These are phyloP conservation scores for Gliomastix tumulicola DNA, from an alignment of 2,329 filamentous ascomycete species.

Conservation along the genomic window DNA sequence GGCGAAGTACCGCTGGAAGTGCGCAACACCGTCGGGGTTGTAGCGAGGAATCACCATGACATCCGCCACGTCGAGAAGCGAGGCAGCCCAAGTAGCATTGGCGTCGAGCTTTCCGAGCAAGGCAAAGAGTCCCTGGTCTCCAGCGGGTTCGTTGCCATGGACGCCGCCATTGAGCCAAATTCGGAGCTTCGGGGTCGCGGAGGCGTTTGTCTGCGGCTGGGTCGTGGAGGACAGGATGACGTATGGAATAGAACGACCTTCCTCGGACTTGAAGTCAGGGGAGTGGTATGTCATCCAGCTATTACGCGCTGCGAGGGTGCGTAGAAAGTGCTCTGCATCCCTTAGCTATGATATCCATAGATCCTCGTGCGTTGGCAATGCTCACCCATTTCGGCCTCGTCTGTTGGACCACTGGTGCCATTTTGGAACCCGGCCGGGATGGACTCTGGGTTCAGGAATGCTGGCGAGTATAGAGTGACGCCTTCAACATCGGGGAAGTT, in stretches of 20 bases:
- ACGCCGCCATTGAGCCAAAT: constrained; percentile 16
- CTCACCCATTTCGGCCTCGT: constrained; percentile 8
- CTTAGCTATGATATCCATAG: too few relatives aligned
- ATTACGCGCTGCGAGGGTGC: constrained; percentile 11
- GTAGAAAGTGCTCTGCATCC: constrained; percentile 10
- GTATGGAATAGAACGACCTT: constrained; percentile 14
- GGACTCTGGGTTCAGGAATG: constrained; percentile 12
- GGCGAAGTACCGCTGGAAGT: constrained; percentile 19
- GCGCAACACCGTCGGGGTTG: constrained; percentile 22
- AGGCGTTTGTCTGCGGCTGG: constrained; percentile 5
- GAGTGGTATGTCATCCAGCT: constrained; percentile 14
- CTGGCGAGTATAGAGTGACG: constrained; percentile 15
- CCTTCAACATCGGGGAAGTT: constrained; percentile 12
- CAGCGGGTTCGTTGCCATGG: constrained; percentile 22
- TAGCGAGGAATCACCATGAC: constrained; percentile 20
- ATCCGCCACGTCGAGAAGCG: constrained; percentile 16
- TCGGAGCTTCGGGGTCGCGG: constrained; percentile 14
- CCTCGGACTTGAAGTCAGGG: constrained; percentile 11
- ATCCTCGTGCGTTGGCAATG: too few relatives aligned
- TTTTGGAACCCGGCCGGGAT: constrained; percentile 15
- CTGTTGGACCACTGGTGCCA: constrained; percentile 18
- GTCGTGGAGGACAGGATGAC: constrained; percentile 8
- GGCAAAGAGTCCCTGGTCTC: constrained; percentile 18
- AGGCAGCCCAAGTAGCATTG: constrained; percentile 17
- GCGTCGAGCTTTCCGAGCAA: constrained; percentile 19